Evolutionary conservation across 2,329 filamentous ascomycete genomes (phyloP).

Genomic region (Xylariales sp.): DNA sequence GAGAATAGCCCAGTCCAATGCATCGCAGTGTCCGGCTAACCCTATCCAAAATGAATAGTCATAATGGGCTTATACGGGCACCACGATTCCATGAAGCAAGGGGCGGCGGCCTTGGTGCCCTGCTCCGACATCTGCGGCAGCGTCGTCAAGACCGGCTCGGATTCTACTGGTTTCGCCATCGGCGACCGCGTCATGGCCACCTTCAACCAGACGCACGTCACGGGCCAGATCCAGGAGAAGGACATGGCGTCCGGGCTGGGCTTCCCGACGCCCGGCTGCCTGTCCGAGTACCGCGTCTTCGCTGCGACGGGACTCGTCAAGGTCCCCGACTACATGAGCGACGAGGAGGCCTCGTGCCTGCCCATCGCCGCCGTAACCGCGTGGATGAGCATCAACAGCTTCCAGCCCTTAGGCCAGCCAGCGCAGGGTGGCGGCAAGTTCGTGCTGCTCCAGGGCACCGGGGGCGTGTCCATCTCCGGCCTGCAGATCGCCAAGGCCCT

Average conservation of each 20-base stretch:
- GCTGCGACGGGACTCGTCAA: slow-evolving; percentile 49
- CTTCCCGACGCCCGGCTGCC: slow-evolving; percentile 52
- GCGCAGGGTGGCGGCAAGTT: slow-evolving; percentile 37
- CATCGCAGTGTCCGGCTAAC: too few relatives aligned
- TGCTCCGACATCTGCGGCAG: slow-evolving; percentile 69
- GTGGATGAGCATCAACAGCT: slow-evolving; percentile 61
- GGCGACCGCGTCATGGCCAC: slow-evolving; percentile 65
- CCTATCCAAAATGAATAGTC: too few relatives aligned
- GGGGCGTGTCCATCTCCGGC: slow-evolving; percentile 47
- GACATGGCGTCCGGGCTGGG: slow-evolving; percentile 57
- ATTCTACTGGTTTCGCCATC: slow-evolving; percentile 38
- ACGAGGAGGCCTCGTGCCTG: slow-evolving; percentile 56
- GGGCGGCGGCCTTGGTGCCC: slow-evolving; percentile 47
- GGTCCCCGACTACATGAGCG: slow-evolving; percentile 50
- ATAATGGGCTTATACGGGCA: slow-evolving; percentile 63
- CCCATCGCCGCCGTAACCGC: slow-evolving; percentile 61
- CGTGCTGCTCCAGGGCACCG: slow-evolving; percentile 51
- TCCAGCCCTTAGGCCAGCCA: slow-evolving; percentile 48
- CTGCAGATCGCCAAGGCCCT: slow-evolving; percentile 50
- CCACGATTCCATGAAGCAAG: slow-evolving; percentile 46
- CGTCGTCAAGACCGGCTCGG: slow-evolving; percentile 45
- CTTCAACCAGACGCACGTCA: slow-evolving; percentile 54
- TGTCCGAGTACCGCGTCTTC: slow-evolving; percentile 58
- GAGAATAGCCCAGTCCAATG: too few relatives aligned
- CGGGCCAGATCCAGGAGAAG: slow-evolving; percentile 52